Conservation (phyloP, 352 stramenopile species). For the Pythium rishiriense region DNA sequence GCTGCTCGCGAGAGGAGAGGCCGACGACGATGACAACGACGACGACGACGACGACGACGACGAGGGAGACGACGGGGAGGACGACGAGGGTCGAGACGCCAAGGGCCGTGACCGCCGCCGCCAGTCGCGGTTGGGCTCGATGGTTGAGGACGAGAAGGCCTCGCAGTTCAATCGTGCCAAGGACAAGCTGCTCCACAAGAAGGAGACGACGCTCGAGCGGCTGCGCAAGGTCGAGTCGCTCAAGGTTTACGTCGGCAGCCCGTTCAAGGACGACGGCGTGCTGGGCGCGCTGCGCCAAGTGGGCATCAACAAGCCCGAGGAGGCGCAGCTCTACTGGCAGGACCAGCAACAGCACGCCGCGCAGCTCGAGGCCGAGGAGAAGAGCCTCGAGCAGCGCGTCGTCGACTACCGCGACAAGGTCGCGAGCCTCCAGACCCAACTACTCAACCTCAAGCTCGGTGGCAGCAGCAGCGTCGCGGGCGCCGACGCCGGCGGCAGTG, state of each 20-base stretch:
- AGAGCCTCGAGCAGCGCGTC: slow-evolving; percentile 59
- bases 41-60: not conserved
- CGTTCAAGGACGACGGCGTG: slow-evolving; percentile 74
- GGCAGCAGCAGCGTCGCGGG: slow-evolving; percentile 18
- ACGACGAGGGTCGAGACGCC: slow-evolving; percentile 4
- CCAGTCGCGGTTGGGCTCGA: not conserved
- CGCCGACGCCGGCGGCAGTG: slow-evolving; percentile 12
- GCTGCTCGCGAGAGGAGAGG: not conserved
- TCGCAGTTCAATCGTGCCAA: slow-evolving; percentile 60
- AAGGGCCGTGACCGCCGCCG: not conserved
- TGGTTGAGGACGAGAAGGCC: slow-evolving; percentile 25
- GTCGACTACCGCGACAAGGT: slow-evolving; percentile 60
- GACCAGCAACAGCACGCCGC: slow-evolving; percentile 71
- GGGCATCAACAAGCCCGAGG: slow-evolving; percentile 77
- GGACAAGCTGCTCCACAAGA: slow-evolving; percentile 78
- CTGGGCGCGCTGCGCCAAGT: slow-evolving; percentile 71
- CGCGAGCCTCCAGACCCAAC: slow-evolving; percentile 51
- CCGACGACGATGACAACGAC: not conserved
- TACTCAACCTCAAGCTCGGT: slow-evolving; percentile 76
- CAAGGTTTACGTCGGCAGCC: slow-evolving; percentile 68
- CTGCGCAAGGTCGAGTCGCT: slow-evolving; percentile 62
- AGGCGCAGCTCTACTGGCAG: slow-evolving; percentile 74
- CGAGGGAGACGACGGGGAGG: not conserved
- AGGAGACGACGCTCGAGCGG: slow-evolving; percentile 54
- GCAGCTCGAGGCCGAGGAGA: slow-evolving; percentile 71